These are phyloP conservation scores for Cubamyces sp. DNA, from an alignment of 768 basidiomycete genomes.

Conservation along the genomic window DNA sequence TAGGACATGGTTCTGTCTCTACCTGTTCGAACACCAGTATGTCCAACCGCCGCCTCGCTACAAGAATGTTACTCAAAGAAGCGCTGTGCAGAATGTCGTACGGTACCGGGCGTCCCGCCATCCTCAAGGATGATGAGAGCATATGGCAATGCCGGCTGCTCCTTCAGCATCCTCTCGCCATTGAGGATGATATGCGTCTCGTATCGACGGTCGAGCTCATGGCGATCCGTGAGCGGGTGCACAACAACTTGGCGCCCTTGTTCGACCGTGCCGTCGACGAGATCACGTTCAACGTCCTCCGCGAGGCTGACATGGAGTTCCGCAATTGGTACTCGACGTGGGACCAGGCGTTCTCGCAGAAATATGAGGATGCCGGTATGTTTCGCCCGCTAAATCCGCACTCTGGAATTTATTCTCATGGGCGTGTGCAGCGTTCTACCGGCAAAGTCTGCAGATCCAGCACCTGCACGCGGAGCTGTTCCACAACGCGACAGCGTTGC, in stretches of 20 bases:
- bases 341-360: slow-evolving; percentile 79
- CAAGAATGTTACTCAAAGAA: slow-evolving; percentile 21
- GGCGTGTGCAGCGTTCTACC: slow-evolving; percentile 68
- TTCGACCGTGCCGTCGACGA: slow-evolving; percentile 76
- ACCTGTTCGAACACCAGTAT: slow-evolving; percentile 93
- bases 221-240: slow-evolving; percentile 83
- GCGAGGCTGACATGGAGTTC: slow-evolving; percentile 78
- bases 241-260: slow-evolving; percentile 78
- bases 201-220: slow-evolving; percentile 95
- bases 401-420: slow-evolving; percentile 9
- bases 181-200: slow-evolving; percentile 93
- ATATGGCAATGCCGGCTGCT: slow-evolving; percentile 81
- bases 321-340: slow-evolving; percentile 80
- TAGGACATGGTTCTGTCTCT: slow-evolving; percentile 92
- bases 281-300: slow-evolving; percentile 70
- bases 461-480: slow-evolving; percentile 85
- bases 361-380: slow-evolving; percentile 81
- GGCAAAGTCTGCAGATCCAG: slow-evolving; percentile 86
- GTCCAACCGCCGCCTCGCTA: slow-evolving; percentile 36
- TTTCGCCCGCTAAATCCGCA: slow-evolving; percentile 14
- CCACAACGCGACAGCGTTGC: slow-evolving; percentile 81
- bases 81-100: slow-evolving; percentile 76
- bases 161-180: slow-evolving; percentile 83
- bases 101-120: slow-evolving; percentile 91
- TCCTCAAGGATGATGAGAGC: slow-evolving; percentile 90